Conservation (phyloP, 2,329 filamentous ascomycete genomes). For the Trichoderma sp. region DNA sequence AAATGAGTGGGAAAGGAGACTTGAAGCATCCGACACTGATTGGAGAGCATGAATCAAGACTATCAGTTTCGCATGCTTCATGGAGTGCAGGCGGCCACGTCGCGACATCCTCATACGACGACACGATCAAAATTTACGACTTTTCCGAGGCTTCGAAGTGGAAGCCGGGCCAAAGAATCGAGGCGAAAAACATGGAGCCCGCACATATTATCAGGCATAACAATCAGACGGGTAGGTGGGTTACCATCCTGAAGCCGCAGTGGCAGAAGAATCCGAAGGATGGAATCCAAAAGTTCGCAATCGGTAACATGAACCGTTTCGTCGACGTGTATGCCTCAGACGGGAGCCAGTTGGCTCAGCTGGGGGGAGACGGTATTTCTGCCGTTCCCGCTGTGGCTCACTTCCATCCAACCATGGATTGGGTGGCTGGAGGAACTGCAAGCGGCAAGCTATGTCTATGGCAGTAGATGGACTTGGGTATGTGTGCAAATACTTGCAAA, state of each 20-base stretch:
- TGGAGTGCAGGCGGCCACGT: slow-evolving; percentile 84
- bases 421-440: slow-evolving; percentile 88
- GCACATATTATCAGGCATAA: slow-evolving; percentile 73
- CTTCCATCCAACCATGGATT: slow-evolving; percentile 83
- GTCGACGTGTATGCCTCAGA: slow-evolving; percentile 83
- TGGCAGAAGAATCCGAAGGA: slow-evolving; percentile 82
- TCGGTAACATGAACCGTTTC: slow-evolving; percentile 97
- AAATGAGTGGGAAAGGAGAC: slow-evolving; percentile 63
- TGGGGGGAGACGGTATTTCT: slow-evolving; percentile 85
- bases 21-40: slow-evolving; percentile 63
- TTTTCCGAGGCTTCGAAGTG: slow-evolving; percentile 61
- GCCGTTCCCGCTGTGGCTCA: slow-evolving; percentile 91
- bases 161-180: slow-evolving; percentile 56
- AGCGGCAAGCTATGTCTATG: slow-evolving; percentile 92
- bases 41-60: slow-evolving; percentile 74
- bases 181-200: slow-evolving; percentile 64
- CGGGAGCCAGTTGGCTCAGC: slow-evolving; percentile 83
- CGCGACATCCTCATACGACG: slow-evolving; percentile 90
- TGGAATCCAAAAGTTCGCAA: slow-evolving; percentile 80
- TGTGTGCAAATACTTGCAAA: neutral
- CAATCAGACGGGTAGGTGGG: slow-evolving; percentile 93
- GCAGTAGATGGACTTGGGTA: slow-evolving; percentile 52
- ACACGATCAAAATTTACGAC: slow-evolving; percentile 90
- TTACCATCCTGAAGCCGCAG: slow-evolving; percentile 76
- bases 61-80: slow-evolving; percentile 89